Percentiles rank a stretch among this genome's conserved stretches.
Evolutionary conservation across 106 monocot species (phyloP).

Genomic region (Allium sativum): DNA sequence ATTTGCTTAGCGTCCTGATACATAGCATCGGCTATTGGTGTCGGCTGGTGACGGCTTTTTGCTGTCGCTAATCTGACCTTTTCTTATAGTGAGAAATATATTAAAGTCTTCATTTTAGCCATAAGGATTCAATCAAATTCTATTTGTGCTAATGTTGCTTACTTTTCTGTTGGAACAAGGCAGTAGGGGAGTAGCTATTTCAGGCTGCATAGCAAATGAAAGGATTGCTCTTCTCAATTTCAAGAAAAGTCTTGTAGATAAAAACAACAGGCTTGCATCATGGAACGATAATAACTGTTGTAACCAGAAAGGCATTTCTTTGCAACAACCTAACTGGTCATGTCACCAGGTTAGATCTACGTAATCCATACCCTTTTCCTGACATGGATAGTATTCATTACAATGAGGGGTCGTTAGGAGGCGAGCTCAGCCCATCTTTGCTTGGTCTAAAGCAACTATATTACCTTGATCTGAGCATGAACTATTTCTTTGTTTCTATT

Average conservation of each 20-base stretch:
- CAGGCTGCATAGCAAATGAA: background rate
- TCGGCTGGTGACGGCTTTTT: too few relatives aligned
- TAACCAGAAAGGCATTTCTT: conserved; percentile 22
- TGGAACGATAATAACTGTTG: conserved; percentile 37
- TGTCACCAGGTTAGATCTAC: conserved; percentile 24
- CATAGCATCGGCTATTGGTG: too few relatives aligned
- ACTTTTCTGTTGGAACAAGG: too few relatives aligned
- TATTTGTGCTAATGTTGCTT: too few relatives aligned
- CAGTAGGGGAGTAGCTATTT: too few relatives aligned
- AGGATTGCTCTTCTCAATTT: conserved; percentile 4
- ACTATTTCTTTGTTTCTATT: conserved; percentile 10
- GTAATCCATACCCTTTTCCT: background rate
- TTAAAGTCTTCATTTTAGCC: too few relatives aligned
- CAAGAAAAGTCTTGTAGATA: background rate
- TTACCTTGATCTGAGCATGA: conserved; percentile 30
- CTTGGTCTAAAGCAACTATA: conserved; percentile 11
- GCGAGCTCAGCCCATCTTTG: conserved; percentile 15
- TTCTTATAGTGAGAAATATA: too few relatives aligned
- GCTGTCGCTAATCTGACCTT: too few relatives aligned
- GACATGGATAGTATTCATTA: background rate
- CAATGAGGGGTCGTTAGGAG: background rate
- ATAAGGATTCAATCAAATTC: too few relatives aligned
- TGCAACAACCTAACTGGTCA: conserved; percentile 25
- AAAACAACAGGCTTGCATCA: conserved; percentile 11
- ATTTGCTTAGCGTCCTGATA: too few relatives aligned